Evolutionary conservation across 805 yeast genomes (phyloP).

Genomic region (Priceomyces medius): DNA sequence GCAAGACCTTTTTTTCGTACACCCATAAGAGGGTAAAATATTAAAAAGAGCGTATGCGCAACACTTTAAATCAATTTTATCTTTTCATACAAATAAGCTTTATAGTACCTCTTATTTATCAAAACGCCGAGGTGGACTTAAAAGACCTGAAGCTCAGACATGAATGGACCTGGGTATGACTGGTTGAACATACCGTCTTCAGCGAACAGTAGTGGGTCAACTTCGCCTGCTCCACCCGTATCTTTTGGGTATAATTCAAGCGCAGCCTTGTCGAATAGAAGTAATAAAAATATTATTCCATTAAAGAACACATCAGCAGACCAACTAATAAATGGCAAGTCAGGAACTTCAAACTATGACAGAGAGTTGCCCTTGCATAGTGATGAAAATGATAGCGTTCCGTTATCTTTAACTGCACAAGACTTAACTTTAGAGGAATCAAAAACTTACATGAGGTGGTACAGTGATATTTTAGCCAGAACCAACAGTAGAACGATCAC

Average conservation of each 20-base stretch:
- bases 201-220: conserved; percentile 8
- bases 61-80: background rate
- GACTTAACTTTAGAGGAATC: conserved; percentile 77
- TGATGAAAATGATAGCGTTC: conserved; percentile 38
- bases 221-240: conserved; percentile 14
- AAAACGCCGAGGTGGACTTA: background rate
- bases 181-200: conserved; percentile 45
- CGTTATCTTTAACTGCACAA: conserved; percentile 61
- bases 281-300: background rate
- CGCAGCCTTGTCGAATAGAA: conserved; percentile 6
- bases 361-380: background rate
- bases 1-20: background rate
- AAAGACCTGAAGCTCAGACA: conserved; percentile 6
- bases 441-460: conserved; percentile 90
- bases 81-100: background rate
- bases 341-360: background rate
- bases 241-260: conserved; percentile 13
- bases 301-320: conserved; percentile 14
- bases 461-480: conserved; percentile 74
- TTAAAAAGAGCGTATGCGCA: conserved; percentile 2
- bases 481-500: conserved; percentile 66
- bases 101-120: background rate
- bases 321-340: conserved; percentile 6
- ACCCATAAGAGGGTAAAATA: background rate
- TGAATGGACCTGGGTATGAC: conserved; percentile 46